phyloP scores from a whole-genome alignment of 2,329 filamentous ascomycete genomes.

The Ustulina deusta region DNA sequence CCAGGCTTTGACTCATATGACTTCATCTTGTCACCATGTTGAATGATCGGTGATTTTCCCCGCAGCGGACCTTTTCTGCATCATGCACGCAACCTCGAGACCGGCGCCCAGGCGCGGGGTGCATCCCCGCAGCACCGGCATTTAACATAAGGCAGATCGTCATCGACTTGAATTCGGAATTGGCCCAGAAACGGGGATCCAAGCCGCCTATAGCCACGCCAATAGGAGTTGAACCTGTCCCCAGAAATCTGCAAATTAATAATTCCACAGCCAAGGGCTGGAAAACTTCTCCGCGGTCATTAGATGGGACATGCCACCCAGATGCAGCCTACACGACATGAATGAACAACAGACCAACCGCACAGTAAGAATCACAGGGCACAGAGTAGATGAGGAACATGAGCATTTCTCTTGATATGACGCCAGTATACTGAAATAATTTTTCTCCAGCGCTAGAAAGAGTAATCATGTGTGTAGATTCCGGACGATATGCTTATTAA shows the following conservation, averaged over 20 bases:
- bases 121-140: constrained; percentile 19
- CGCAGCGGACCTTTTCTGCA: constrained; percentile 6
- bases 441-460: not conserved
- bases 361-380: not conserved
- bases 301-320: not conserved
- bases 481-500: not conserved
- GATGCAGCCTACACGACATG: not conserved
- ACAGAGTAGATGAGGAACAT: not conserved
- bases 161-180: not conserved
- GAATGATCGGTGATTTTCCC: not conserved
- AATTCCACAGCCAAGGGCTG: not conserved
- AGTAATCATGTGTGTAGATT: not conserved
- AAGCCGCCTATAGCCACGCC: not conserved
- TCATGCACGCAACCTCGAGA: constrained; percentile 9
- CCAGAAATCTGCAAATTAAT: not conserved
- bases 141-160: constrained; percentile 22
- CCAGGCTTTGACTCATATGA: not conserved
- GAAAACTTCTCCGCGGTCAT: not conserved
- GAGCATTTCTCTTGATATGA: not conserved
- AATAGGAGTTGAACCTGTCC: not conserved
- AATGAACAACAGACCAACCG: not conserved
- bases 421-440: not conserved
- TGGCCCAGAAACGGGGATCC: not conserved
- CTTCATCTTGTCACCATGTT: constrained; percentile 3
- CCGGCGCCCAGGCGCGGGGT: constrained; percentile 12